phyloP scores from a whole-genome alignment of 345 rosid genomes.

The Camelina sativa region DNA sequence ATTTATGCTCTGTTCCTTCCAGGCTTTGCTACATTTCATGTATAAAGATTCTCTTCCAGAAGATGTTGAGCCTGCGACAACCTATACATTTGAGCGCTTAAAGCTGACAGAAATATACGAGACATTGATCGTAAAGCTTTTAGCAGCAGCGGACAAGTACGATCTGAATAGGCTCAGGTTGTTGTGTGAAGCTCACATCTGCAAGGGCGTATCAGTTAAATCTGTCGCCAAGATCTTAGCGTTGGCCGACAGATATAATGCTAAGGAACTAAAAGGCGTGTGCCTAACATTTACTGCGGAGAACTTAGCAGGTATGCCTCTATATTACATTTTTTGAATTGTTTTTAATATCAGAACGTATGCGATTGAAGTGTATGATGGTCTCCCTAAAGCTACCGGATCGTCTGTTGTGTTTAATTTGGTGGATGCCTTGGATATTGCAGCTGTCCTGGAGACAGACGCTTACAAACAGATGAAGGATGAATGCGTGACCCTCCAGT shows the following conservation, averaged over 20 bases:
- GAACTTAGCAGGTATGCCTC: constrained; percentile 82
- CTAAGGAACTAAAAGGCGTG: constrained; percentile 68
- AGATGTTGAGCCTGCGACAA: constrained; percentile 54
- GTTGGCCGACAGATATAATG: constrained; percentile 89
- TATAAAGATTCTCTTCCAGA: constrained; percentile 82
- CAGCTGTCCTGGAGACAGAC: constrained; percentile 93
- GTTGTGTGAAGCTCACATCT: constrained; percentile 86
- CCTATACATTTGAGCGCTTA: constrained; percentile 46
- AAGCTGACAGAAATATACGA: constrained; percentile 66
- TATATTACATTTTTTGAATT: constrained; percentile 4
- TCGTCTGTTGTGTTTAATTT: constrained; percentile 20
- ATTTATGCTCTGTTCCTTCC: constrained; percentile 38
- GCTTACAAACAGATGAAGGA: constrained; percentile 83
- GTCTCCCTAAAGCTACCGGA: not conserved
- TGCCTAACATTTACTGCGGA: constrained; percentile 79
- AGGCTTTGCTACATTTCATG: constrained; percentile 90
- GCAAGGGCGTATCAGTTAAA: constrained; percentile 72
- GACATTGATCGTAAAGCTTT: constrained; percentile 61
- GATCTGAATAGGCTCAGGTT: constrained; percentile 75
- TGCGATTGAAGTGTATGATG: not conserved
- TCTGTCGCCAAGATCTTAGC: constrained; percentile 91
- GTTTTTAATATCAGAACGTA: not conserved
- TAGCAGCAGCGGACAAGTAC: constrained; percentile 89
- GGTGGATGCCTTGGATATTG: constrained; percentile 21
- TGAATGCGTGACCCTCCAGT: constrained; percentile 71